Conservation (phyloP, 2,329 filamentous ascomycete species). For the Fusarium xylarioides region DNA sequence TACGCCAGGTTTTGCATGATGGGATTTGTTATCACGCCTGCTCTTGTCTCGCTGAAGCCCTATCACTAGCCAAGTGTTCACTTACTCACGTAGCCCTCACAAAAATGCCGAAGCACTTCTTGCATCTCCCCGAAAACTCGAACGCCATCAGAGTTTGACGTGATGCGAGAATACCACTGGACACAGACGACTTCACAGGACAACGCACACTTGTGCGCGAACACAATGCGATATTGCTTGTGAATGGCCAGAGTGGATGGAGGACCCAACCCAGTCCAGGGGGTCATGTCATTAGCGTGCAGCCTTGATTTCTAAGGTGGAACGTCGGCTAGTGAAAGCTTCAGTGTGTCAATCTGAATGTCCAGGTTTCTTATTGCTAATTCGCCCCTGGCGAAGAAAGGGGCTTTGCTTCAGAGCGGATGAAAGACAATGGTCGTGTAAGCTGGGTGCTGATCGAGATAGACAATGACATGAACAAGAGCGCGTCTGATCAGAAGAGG, state of each 20-base stretch:
- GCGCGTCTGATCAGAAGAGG: constrained; percentile 26
- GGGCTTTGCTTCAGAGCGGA: constrained; percentile 2
- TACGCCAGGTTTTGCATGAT: background rate
- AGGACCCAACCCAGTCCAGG: constrained; percentile 31
- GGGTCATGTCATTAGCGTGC: constrained; percentile 27
- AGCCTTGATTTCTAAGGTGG: constrained; percentile 23
- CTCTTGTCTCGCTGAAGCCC: constrained; percentile 1
- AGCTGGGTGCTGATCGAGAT: background rate
- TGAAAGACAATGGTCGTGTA: background rate
- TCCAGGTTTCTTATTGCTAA: constrained; percentile 13
- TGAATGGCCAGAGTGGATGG: constrained; percentile 26
- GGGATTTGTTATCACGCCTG: constrained; percentile 2
- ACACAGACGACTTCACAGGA: background rate
- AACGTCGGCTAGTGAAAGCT: constrained; percentile 8
- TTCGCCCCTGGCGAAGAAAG: constrained; percentile 13
- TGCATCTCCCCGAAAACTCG: constrained; percentile 21
- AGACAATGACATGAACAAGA: constrained; percentile 15
- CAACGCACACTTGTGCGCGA: constrained; percentile 8
- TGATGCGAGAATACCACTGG: background rate
- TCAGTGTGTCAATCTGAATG: constrained; percentile 12
- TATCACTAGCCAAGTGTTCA: constrained; percentile 4
- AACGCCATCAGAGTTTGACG: constrained; percentile 9
- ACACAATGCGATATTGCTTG: constrained; percentile 23
- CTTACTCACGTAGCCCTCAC: background rate
- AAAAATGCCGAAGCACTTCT: constrained; percentile 14